Conservation (phyloP, 2,329 filamentous ascomycete species). For the Colletotrichum sp. region DNA sequence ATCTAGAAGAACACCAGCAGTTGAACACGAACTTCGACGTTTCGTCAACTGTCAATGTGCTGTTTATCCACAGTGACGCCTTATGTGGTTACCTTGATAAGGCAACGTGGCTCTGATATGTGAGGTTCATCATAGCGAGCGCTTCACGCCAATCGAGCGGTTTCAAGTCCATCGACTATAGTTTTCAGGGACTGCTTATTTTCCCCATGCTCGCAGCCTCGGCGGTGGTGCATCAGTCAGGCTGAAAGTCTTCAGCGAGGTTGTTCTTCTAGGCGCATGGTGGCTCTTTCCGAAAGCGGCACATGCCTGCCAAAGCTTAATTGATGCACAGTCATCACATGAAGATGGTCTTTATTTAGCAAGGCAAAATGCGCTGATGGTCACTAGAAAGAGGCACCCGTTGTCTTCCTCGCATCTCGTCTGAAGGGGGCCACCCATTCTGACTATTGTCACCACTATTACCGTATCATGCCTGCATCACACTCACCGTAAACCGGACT, state of each 20-base stretch:
- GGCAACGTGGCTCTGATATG: background rate
- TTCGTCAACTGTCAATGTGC: background rate
- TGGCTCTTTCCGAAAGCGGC: background rate
- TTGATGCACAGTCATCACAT: background rate
- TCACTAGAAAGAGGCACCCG: background rate
- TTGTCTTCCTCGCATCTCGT: background rate
- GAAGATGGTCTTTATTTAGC: background rate
- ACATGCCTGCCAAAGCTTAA: background rate
- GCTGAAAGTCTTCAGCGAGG: background rate
- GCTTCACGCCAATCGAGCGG: background rate
- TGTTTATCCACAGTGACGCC: background rate
- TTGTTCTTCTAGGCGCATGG: background rate
- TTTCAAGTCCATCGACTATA: background rate
- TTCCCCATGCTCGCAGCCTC: background rate
- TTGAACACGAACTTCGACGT: background rate
- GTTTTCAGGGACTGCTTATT: background rate
- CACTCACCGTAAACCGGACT: background rate
- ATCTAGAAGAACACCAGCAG: background rate
- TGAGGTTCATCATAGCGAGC: background rate
- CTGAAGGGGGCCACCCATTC: background rate
- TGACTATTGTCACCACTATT: background rate
- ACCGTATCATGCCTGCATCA: background rate
- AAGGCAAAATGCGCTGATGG: background rate
- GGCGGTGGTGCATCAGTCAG: background rate
- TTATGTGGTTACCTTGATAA: background rate